Evolutionary conservation across 768 basidiomycete genomes (phyloP), one percentile per base, ranked within the genome.

Genomic region (Steccherinum ochraceum): DNA sequence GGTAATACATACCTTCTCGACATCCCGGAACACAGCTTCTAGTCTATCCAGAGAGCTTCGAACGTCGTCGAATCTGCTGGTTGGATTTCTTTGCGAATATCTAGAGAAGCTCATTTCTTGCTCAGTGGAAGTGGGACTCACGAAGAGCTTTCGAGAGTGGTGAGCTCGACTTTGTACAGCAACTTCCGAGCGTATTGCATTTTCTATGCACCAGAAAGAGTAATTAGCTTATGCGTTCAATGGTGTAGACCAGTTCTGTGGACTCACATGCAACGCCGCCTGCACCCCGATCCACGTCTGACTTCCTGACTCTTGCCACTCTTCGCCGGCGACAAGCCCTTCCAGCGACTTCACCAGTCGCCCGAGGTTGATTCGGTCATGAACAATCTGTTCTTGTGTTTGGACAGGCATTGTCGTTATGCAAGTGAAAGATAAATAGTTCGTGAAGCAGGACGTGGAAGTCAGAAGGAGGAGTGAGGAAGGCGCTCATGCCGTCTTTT

Each of bases 291-390:
- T 68, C 81, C 81, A 84, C 0, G 69, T 65, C 27, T 52, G 46
- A 10, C 51, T 48, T 19, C 44, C 40, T 7, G 55, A 50, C 41
- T 30, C 5, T 59, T 63, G 40, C 72, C 72, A 67, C 48, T 71
- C 51, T 55, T 60, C 64, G 12, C 66, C 62, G 19, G 65, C 66
- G 0, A 78, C 65, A 10, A 75, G 71, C 58, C 76, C 79, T 51
- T 89, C 84, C 0, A 90, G 73, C 50, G 80, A 64, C 41, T 75
- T 72, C 3, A 89, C 64, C 5, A 89, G 73, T 45, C 84, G 74
- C 10, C 68, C 66, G 7, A 89, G 70, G 64, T 89, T 89, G 12
- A 89, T 78, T 56, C 78, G 76, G 68, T 89, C 83, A 52, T 86
- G 86, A 3, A 57, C 46, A 2, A 56, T 24, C 46, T 64, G 61